Evolutionary conservation across 768 basidiomycete species (phyloP).

Genomic region (Butyriboletus loyo): DNA sequence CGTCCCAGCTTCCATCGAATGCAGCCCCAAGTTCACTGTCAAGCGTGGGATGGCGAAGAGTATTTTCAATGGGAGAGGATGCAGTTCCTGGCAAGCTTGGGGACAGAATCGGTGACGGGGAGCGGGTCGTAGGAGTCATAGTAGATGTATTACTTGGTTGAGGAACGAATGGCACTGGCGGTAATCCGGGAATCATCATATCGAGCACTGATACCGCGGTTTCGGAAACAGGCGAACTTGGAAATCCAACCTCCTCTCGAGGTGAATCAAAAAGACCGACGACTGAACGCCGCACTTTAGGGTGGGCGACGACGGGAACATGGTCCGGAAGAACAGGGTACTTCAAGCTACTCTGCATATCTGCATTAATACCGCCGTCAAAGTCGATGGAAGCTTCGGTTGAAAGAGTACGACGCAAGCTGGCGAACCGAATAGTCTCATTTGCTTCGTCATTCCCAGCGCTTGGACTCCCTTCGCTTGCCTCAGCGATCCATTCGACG

Average conservation of each 20-base stretch:
- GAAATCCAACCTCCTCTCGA: conserved; percentile 7
- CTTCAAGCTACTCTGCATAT: conserved; percentile 27
- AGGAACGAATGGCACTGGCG: conserved; percentile 33
- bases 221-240: conserved; percentile 13
- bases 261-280: conserved; percentile 58
- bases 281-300: conserved; percentile 49
- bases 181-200: conserved; percentile 35
- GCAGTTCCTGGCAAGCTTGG: conserved; percentile 2
- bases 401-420: conserved; percentile 26
- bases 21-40: conserved; percentile 59
- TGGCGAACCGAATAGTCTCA: conserved; percentile 31
- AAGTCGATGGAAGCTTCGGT: conserved; percentile 23
- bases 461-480: conserved; percentile 34
- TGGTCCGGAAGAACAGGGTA: conserved; percentile 11
- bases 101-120: conserved; percentile 19
- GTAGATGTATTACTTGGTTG: conserved; percentile 28
- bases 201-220: conserved; percentile 22
- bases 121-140: conserved; percentile 10
- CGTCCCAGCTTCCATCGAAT: conserved; percentile 33
- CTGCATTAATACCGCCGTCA: conserved; percentile 15
- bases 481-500: conserved; percentile 39
- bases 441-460: conserved; percentile 29
- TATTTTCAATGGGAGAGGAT: conserved; percentile 6
- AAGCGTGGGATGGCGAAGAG: conserved; percentile 36
- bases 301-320: conserved; percentile 18